Base-by-base conservation (phyloP, 2,329 filamentous ascomycete genomes). In the Penicillium sp. region DNA sequence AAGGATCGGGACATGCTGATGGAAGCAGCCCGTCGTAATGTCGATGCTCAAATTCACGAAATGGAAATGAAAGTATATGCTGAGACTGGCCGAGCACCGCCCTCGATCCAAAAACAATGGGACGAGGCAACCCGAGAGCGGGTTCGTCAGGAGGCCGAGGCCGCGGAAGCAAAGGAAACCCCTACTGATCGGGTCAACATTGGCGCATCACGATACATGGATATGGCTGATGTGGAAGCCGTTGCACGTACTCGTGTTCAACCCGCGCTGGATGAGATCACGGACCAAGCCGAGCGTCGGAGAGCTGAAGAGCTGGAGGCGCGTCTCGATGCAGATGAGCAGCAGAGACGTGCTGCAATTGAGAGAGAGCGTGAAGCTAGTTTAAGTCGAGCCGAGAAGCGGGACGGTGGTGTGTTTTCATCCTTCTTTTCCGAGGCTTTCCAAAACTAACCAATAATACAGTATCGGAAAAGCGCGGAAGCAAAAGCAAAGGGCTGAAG, bases 241-340 rank as follows among this genome's bases (percentile, higher is more conserved):
- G 91, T 97, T 67, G 93, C 93, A 2, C 85, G 87, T 13, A 87
- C 85, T 50, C 88, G 89, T 67, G 85, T 97, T 17, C 91, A 94
- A 74, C 93, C 93, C 4, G 88, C 95, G 0, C 76, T 97, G 6
- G 89, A 97, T 67, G 91, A 96, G 66, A 95, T 97, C 64, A 88
- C 89, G 57, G 88, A 91, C 56, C 91, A 89, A 72, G 91, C 91
- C 0, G 90, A 93, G 72, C 83, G 84, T 64, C 89, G 92, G 73
- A 83, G 86, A 42, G 91, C 89, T 53, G 84, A 88, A 62, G 84
- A 90, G 63, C 82, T 88, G 51, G 86, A 88, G 66, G 77, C 86
- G 12, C 84, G 85, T 45, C 74, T 88, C 19, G 89, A 92, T 62
- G 82, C 87, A 63, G 88, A 92, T 61, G 83, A 88, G 65, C 84